A percentile compares a stretch with the other conserved stretches of the same genome.
Evolutionary conservation across 306 rosid genomes (phyloP).

Genomic region (Mucuna pruriens): DNA sequence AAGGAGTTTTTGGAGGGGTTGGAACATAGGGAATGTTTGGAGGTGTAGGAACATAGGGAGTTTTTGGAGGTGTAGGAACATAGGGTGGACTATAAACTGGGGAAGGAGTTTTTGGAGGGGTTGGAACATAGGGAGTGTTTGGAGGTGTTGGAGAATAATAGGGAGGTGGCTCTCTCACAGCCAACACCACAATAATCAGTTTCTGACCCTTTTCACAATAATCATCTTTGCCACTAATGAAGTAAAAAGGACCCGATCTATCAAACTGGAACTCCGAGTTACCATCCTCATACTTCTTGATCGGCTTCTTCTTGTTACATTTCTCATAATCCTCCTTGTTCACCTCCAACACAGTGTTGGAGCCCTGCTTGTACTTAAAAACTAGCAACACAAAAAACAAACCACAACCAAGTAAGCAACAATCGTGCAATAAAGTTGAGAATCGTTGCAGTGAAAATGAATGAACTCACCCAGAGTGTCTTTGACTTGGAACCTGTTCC

Average conservation of each 20-base stretch:
- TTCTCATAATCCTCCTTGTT: slow-evolving; percentile 63
- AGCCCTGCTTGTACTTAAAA: slow-evolving; percentile 72
- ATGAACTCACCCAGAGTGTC: slow-evolving; percentile 73
- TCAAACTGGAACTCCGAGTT: slow-evolving; percentile 61
- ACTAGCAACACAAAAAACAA: slow-evolving; percentile 36
- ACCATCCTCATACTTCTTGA: slow-evolving; percentile 67
- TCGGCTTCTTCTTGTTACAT: slow-evolving; percentile 70
- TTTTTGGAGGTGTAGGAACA: not conserved
- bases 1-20: not conserved
- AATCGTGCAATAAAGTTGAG: no score
- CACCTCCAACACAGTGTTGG: slow-evolving; percentile 77
- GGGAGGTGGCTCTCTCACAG: slow-evolving; percentile 39
- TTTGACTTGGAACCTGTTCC: slow-evolving; percentile 64
- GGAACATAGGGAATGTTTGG: not conserved
- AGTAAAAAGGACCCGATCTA: slow-evolving; percentile 72
- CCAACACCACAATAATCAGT: slow-evolving; percentile 57
- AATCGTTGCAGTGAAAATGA: no score
- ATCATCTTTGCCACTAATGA: slow-evolving; percentile 65
- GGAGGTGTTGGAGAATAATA: slow-evolving; percentile 1
- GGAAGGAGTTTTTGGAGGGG: not conserved
- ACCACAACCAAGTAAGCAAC: not conserved
- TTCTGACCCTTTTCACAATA: slow-evolving; percentile 81
- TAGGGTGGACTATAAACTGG: not conserved
- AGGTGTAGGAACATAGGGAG: no score
- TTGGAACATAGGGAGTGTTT: not conserved